Evolutionary conservation across 2,329 filamentous ascomycete species (phyloP), one percentile per base, ranked within the genome.

Genomic region (Keithomyces neogunnii): DNA sequence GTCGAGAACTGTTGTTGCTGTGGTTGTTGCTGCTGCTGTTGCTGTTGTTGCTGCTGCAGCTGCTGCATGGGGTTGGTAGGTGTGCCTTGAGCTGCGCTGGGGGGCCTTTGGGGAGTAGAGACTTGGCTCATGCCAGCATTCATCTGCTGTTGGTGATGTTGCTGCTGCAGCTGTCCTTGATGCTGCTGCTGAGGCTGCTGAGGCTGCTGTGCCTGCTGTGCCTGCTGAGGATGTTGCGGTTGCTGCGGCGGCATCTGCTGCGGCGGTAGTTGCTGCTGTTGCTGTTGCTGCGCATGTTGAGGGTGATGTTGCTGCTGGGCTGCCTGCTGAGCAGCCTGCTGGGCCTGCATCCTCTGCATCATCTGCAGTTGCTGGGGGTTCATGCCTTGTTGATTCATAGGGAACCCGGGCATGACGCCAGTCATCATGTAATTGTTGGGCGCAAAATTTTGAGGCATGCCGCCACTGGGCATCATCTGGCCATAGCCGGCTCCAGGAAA

Each of bases 401-500:
- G 72, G 59, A 77, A 84, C 28, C 75, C 73, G 42, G 73, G 68
- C 73, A 81, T 80, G 56, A 69, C 69, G 53, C 73, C 67, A 53
- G 66, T 66, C 73, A 82, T 82, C 71, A 81, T 78, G 51, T 69
- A 70, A 52, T 66, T 64, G 38, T 62, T 66, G 44, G 65, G 66
- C 11, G 60, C 57, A 59, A 81, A 84, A 63, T 76, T 80, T 48
- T 79, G 78, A 7, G 73, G 73, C 43, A 69, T 70, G 56, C 72
- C 71, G 38, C 76, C 69, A 47, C 72, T 69, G 26, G 76, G 71
- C 60, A 78, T 68, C 57, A 74, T 72, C 59, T 75, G 67, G 54
- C 76, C 78, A 60, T 83, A 84, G 4, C 80, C 75, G 36, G 77
- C 75, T 59, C 70, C 73, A 29, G 77, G 74, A 57, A 80, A 84